Conservation (phyloP, 176 grass and related monocot genomes). For the Avena insularis region DNA sequence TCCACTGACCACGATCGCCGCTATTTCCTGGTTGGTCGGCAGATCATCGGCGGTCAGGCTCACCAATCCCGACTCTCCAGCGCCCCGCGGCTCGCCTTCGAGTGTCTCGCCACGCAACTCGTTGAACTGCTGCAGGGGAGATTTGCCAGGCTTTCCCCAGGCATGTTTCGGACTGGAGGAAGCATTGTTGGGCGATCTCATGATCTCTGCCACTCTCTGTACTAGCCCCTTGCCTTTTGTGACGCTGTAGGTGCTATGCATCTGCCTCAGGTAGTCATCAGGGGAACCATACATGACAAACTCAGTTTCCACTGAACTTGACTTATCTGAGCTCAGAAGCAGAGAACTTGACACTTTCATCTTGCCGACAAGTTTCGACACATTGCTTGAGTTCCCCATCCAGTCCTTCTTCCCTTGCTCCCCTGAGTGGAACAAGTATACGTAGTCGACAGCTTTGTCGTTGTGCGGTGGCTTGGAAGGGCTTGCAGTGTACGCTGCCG, state of each 20-base stretch:
- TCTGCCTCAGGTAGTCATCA: slow-evolving; percentile 58
- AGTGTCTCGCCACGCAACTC: slow-evolving; percentile 29
- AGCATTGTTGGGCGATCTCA: slow-evolving; percentile 56
- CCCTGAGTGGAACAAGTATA: slow-evolving; percentile 69
- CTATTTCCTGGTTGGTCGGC: slow-evolving; percentile 55
- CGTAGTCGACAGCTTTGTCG: slow-evolving; percentile 53
- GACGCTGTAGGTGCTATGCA: slow-evolving; percentile 41
- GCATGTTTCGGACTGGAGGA: slow-evolving; percentile 54
- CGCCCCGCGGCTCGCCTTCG: slow-evolving; percentile 28
- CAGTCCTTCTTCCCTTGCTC: slow-evolving; percentile 63
- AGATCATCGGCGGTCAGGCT: slow-evolving; percentile 47
- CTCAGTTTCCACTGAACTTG: slow-evolving; percentile 57
- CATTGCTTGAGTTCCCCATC: slow-evolving; percentile 39
- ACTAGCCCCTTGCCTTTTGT: slow-evolving; percentile 63
- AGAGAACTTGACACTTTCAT: slow-evolving; percentile 73
- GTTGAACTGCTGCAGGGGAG: slow-evolving; percentile 48
- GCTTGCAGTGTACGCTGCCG: slow-evolving; percentile 56
- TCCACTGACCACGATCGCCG: slow-evolving; percentile 72
- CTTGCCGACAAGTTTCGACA: slow-evolving; percentile 64
- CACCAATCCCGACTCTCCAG: slow-evolving; percentile 44
- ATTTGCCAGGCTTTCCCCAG: slow-evolving; percentile 44
- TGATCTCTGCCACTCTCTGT: slow-evolving; percentile 68
- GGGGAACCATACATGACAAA: slow-evolving; percentile 77
- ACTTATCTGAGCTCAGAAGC: slow-evolving; percentile 50
- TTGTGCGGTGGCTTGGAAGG: slow-evolving; percentile 44